A percentile compares a stretch with the other conserved stretches of the same genome.
phyloP scores from a whole-genome alignment of 1,139 yeast genomes.

The Insectozyma bohioensis region DNA sequence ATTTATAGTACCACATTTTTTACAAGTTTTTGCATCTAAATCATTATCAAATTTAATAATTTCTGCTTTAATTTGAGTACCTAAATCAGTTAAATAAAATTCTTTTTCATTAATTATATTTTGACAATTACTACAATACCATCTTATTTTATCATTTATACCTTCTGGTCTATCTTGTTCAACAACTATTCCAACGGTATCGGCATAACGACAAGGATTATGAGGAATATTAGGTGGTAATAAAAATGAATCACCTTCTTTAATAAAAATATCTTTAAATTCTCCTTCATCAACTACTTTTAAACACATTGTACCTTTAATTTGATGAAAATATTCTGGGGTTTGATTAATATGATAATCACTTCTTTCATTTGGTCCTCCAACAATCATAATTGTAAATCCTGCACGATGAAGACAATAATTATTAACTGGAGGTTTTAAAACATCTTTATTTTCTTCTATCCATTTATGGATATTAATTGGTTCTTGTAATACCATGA shows the following conservation, averaged over 20 bases:
- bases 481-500: constrained; percentile 68
- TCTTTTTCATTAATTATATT: constrained; percentile 65
- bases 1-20: constrained; percentile 69
- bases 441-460: constrained; percentile 66
- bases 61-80: constrained; percentile 87
- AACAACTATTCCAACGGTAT: constrained; percentile 90
- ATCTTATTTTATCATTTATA: constrained; percentile 66
- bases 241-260: constrained; percentile 85
- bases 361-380: constrained; percentile 92
- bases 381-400: constrained; percentile 90
- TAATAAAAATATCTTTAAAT: constrained; percentile 71
- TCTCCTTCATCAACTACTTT: constrained; percentile 79
- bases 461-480: constrained; percentile 82
- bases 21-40: constrained; percentile 66
- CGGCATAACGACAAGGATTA: constrained; percentile 81
- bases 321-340: constrained; percentile 89
- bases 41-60: constrained; percentile 70
- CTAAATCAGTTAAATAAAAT: constrained; percentile 78
- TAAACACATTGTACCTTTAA: constrained; percentile 82
- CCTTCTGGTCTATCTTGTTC: constrained; percentile 87
- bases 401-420: constrained; percentile 90
- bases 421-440: constrained; percentile 92
- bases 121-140: constrained; percentile 80
- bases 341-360: constrained; percentile 94
- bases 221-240: constrained; percentile 87